Percentiles rank a stretch among this genome's conserved stretches.
Conservation (phyloP, 2,329 filamentous ascomycete genomes). For the Beauveria caledonica region DNA sequence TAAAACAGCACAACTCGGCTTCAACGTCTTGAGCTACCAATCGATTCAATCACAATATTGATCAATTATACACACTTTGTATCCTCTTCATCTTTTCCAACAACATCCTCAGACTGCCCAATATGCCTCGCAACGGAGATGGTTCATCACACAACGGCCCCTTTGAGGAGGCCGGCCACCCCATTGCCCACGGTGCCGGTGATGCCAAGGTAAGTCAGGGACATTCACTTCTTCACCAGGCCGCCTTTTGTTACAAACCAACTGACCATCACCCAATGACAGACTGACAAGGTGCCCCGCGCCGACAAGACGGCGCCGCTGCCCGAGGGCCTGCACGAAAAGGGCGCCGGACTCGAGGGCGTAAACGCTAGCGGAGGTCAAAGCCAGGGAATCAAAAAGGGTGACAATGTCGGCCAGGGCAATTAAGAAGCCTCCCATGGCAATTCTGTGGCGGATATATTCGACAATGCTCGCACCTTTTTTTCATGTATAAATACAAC, state of each 20-base stretch:
- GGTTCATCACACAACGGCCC: conserved; percentile 39
- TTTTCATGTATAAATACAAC: too few relatives aligned
- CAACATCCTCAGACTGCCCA: conserved; percentile 14
- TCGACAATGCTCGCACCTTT: not conserved
- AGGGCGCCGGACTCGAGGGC: conserved; percentile 33
- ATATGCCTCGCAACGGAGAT: conserved; percentile 44
- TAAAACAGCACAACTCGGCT: not conserved
- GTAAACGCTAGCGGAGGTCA: conserved; percentile 35
- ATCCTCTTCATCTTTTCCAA: not conserved
- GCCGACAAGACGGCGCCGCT: conserved; percentile 42
- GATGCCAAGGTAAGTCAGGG: conserved; percentile 29
- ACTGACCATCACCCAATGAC: not conserved
- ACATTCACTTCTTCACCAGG: not conserved
- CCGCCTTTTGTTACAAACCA: not conserved
- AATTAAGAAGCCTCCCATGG: too few relatives aligned
- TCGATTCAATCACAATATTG: not conserved
- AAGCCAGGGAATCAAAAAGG: conserved; percentile 34
- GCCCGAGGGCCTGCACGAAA: conserved; percentile 32
- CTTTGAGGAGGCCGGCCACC: conserved; percentile 29
- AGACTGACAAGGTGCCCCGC: conserved; percentile 32
- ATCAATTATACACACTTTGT: not conserved
- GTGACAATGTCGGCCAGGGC: conserved; percentile 34
- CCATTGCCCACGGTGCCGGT: conserved; percentile 38
- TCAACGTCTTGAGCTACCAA: not conserved
- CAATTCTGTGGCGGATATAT: not conserved